Evolutionary conservation across 805 yeast species (phyloP).

Genomic region (Danielia oregonensis): DNA sequence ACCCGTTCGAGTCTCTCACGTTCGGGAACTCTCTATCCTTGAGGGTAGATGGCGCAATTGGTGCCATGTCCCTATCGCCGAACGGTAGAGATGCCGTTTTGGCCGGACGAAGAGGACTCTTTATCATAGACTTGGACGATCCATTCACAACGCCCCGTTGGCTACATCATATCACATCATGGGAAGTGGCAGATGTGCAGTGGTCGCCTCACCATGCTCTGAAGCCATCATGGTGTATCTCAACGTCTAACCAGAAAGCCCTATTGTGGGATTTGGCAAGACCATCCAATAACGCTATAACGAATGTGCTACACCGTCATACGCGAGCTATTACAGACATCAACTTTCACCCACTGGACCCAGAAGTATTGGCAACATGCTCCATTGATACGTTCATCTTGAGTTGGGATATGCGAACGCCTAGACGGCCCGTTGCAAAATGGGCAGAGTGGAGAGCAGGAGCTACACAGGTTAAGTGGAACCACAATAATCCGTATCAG

Average conservation of each 20-base stretch:
- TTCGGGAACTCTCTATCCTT: slow-evolving; percentile 80
- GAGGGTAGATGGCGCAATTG: slow-evolving; percentile 86
- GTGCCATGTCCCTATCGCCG: slow-evolving; percentile 87
- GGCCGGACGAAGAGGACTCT: slow-evolving; percentile 80
- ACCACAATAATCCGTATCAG: slow-evolving; percentile 65
- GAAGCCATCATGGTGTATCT: slow-evolving; percentile 86
- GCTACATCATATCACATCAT: slow-evolving; percentile 86
- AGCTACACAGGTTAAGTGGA: slow-evolving; percentile 95
- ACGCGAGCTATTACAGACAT: slow-evolving; percentile 93
- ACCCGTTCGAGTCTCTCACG: slow-evolving; percentile 46
- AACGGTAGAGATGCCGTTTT: slow-evolving; percentile 90
- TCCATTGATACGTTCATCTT: slow-evolving; percentile 85
- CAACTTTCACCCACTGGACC: slow-evolving; percentile 83
- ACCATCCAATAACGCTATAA: slow-evolving; percentile 68
- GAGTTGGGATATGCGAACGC: slow-evolving; percentile 88
- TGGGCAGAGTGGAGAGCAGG: slow-evolving; percentile 97
- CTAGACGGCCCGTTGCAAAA: slow-evolving; percentile 64
- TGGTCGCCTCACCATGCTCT: slow-evolving; percentile 87
- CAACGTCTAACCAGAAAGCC: slow-evolving; percentile 94
- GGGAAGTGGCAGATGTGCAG: slow-evolving; percentile 99
- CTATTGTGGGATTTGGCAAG: slow-evolving; percentile 87
- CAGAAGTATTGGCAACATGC: slow-evolving; percentile 87
- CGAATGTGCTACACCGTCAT: slow-evolving; percentile 85
- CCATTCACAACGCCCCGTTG: slow-evolving; percentile 94
- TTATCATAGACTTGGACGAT: slow-evolving; percentile 89